A percentile compares a stretch with the other conserved stretches of the same genome.
Conservation (phyloP, 2,329 filamentous ascomycete genomes). For the Corinectria fuckeliana region DNA sequence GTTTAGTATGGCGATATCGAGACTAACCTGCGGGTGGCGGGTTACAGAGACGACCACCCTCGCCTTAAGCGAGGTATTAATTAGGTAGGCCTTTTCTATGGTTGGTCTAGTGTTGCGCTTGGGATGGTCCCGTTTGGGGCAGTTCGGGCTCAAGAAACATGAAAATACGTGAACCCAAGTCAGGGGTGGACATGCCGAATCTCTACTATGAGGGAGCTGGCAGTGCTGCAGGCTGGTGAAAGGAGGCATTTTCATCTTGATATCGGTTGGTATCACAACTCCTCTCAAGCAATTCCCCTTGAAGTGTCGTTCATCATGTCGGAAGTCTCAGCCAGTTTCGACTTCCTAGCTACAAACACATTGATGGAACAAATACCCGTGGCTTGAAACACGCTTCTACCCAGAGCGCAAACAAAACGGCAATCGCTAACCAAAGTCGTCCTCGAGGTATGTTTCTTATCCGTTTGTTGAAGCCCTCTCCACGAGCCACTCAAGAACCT, state of each 20-base stretch:
- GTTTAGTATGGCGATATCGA: neutral
- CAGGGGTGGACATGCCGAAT: too few species aligned
- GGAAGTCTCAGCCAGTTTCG: neutral
- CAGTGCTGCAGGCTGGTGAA: neutral
- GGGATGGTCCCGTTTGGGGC: neutral
- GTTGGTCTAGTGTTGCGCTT: neutral
- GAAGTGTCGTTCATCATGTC: neutral
- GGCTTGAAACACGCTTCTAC: neutral
- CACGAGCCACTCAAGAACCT: slow-evolving; percentile 25
- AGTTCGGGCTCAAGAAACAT: too few species aligned
- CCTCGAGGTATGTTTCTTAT: neutral
- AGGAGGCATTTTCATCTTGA: too few species aligned
- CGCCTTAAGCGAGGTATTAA: neutral
- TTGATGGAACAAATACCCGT: neutral
- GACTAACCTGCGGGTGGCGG: neutral
- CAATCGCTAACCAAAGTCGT: neutral
- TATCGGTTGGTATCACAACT: too few species aligned
- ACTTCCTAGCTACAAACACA: neutral
- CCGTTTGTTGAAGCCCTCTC: neutral
- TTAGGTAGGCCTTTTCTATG: neutral
- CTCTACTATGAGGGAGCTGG: too few species aligned
- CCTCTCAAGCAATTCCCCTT: neutral
- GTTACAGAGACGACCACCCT: neutral
- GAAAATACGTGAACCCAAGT: too few species aligned
- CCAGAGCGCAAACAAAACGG: neutral